Percentiles rank a stretch among this genome's conserved stretches.
These are phyloP conservation scores for Spinellus fusiger DNA, from an alignment of 192 early-diverging fungal genomes.

Conservation along the genomic window DNA sequence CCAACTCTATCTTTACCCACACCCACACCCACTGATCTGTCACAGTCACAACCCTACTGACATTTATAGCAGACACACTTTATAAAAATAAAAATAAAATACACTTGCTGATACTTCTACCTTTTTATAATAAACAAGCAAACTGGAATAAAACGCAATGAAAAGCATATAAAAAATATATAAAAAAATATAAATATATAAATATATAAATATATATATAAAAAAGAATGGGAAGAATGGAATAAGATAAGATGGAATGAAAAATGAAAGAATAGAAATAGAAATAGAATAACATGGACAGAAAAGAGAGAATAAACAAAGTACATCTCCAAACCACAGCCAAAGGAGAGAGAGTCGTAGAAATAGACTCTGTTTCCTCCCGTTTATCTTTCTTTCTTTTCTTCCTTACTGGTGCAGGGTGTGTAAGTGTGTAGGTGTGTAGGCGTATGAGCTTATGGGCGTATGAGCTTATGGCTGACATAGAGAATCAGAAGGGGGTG, in stretches of 20 bases:
- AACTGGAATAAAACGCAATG: too few species aligned
- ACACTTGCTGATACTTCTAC: too few species aligned
- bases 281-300: not conserved
- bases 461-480: not conserved
- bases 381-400: not conserved
- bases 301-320: too few species aligned
- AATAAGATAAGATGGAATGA: too few species aligned
- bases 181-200: not conserved
- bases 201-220: not conserved
- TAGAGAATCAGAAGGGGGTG: slow-evolving; percentile 1
- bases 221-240: not conserved
- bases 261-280: not conserved
- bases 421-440: not conserved
- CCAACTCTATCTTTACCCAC: too few species aligned
- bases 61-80: too few species aligned
- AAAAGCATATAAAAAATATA: not conserved
- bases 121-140: too few species aligned
- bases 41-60: too few species aligned
- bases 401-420: not conserved
- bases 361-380: slow-evolving; percentile 4
- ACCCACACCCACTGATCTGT: too few species aligned
- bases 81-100: too few species aligned
- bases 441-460: not conserved
- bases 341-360: too few species aligned
- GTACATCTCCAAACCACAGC: too few species aligned